Conservation (phyloP, 495 filamentous ascomycete genomes). For the Podospora pseudoanserina region DNA sequence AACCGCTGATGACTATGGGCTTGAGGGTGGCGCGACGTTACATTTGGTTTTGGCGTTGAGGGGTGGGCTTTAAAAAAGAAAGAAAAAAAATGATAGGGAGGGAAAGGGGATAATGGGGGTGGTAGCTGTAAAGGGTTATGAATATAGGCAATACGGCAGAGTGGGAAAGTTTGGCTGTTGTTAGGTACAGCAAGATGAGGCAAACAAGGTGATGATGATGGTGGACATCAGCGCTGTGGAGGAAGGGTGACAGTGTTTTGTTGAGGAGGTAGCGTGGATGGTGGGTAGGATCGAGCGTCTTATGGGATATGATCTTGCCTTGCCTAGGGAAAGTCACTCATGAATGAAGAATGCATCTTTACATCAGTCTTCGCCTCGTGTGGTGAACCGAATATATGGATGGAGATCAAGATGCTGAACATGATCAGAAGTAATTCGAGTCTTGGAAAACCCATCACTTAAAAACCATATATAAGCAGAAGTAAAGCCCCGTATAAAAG, state of each 20-base stretch:
- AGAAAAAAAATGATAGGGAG: background rate
- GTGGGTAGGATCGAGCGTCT: background rate
- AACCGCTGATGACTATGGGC: slow-evolving; percentile 76
- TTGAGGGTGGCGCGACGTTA: slow-evolving; percentile 89
- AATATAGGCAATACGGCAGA: too few relatives aligned
- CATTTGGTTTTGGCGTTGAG: slow-evolving; percentile 93
- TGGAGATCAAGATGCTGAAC: too few relatives aligned
- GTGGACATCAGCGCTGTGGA: background rate
- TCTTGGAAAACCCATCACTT: background rate
- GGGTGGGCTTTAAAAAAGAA: slow-evolving; percentile 52
- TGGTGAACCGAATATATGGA: too few relatives aligned
- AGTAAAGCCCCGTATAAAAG: background rate
- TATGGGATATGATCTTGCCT: background rate
- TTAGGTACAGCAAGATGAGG: too few relatives aligned
- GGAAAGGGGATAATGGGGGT: background rate
- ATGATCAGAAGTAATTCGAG: background rate
- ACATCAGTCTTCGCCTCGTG: background rate
- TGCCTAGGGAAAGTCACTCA: background rate
- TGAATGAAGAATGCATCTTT: background rate
- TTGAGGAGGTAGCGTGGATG: too few relatives aligned
- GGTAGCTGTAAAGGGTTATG: background rate
- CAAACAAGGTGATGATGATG: too few relatives aligned
- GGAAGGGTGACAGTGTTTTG: background rate
- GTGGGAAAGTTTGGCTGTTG: too few relatives aligned
- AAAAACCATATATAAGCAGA: background rate